Evolutionary conservation across 257 asterid species (phyloP).

Genomic region (Fraxinus americana): DNA sequence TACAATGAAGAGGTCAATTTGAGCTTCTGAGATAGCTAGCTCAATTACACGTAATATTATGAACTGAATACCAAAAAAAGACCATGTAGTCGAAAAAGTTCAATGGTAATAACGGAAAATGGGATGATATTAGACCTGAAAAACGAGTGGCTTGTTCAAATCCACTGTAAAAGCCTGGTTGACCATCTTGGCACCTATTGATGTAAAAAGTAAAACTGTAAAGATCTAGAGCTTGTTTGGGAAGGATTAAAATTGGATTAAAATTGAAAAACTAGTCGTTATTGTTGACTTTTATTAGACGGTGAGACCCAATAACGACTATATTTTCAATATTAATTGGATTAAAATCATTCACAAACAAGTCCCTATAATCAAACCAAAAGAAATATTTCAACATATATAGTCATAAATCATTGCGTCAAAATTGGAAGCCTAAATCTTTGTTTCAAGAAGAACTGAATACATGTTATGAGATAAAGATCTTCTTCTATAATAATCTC

Average conservation of each 20-base stretch:
- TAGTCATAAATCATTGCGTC: no score
- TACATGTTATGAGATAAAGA: background rate
- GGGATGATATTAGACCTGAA: constrained; percentile 50
- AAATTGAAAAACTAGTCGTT: no score
- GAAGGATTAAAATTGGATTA: no score
- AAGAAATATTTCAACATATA: background rate
- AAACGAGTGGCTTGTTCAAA: constrained; percentile 81
- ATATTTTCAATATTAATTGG: no score
- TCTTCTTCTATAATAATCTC: background rate
- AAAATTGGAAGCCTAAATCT: no score
- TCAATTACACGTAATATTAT: background rate
- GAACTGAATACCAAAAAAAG: background rate
- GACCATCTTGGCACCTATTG: constrained; percentile 64
- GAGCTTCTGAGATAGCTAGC: background rate
- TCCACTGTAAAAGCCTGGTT: constrained; percentile 68
- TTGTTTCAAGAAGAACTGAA: background rate
- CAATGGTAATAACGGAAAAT: background rate
- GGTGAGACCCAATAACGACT: no score
- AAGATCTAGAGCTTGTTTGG: no score
- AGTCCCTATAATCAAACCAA: background rate
- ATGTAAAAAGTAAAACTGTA: background rate
- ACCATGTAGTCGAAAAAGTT: background rate
- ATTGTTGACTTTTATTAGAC: no score
- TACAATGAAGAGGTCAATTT: background rate
- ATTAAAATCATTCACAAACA: no score